Evolutionary conservation across 352 stramenopile genomes (phyloP).

Genomic region (Phytophthora pini): DNA sequence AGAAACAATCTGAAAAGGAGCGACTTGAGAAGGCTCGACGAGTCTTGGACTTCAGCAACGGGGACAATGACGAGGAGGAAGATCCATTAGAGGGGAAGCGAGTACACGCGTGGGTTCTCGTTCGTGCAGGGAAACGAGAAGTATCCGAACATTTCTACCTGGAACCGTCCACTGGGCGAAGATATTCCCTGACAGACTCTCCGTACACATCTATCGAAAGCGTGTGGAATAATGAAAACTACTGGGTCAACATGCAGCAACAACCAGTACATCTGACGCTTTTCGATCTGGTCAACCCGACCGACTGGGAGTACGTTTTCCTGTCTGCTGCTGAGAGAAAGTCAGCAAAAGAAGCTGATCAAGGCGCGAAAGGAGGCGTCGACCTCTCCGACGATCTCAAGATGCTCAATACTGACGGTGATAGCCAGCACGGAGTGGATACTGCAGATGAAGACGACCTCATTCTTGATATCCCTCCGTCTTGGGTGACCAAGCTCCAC

Average conservation of each 20-base stretch:
- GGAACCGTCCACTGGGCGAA: conserved; percentile 91
- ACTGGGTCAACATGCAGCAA: conserved; percentile 95
- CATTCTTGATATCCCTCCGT: conserved; percentile 84
- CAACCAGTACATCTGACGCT: conserved; percentile 69
- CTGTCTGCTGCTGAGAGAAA: conserved; percentile 77
- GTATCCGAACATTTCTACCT: conserved; percentile 90
- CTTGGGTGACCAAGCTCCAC: conserved; percentile 82
- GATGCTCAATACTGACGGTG: conserved; percentile 51
- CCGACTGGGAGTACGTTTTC: conserved; percentile 94
- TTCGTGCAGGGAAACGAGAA: conserved; percentile 91
- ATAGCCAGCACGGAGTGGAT: conserved; percentile 61
- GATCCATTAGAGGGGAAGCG: conserved; percentile 78
- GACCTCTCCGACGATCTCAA: conserved; percentile 73
- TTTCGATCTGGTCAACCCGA: conserved; percentile 86
- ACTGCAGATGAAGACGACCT: conserved; percentile 67
- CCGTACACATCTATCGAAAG: conserved; percentile 91
- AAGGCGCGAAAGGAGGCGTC: conserved; percentile 56
- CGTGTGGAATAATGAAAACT: conserved; percentile 96
- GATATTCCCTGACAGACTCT: conserved; percentile 77
- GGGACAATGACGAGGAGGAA: conserved; percentile 75
- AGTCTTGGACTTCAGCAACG: conserved; percentile 53
- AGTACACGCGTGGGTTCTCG: conserved; percentile 92
- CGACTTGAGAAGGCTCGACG: conserved; percentile 46
- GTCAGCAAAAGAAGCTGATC: conserved; percentile 46
- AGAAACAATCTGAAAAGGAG: conserved; percentile 57